Evolutionary conservation across 768 basidiomycete genomes (phyloP).

Genomic region (Lentinula lateritia): DNA sequence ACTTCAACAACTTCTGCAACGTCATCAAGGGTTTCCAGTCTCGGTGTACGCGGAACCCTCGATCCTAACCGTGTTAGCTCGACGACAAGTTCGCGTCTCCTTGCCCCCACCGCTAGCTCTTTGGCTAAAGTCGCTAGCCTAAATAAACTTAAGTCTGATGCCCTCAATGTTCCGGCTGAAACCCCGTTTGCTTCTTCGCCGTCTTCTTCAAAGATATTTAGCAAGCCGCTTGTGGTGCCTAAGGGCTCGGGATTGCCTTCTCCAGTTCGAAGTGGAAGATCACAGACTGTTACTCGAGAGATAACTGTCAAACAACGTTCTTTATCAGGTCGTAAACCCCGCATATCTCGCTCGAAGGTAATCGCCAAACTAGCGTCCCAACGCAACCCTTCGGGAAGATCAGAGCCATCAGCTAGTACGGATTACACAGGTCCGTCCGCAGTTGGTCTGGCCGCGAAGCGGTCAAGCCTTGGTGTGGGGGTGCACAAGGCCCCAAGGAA

Average conservation of each 20-base stretch:
- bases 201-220: slow-evolving; percentile 40
- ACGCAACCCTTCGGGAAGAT: slow-evolving; percentile 39
- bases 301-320: slow-evolving; percentile 18
- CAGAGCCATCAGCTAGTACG: not conserved
- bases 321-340: slow-evolving; percentile 53
- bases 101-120: slow-evolving; percentile 76
- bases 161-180: not conserved
- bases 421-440: slow-evolving; percentile 11
- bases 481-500: slow-evolving; percentile 27
- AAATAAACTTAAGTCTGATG: not conserved
- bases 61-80: slow-evolving; percentile 19
- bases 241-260: slow-evolving; percentile 28
- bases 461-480: slow-evolving; percentile 50
- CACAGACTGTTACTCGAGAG: not conserved
- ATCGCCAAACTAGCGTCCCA: slow-evolving; percentile 74
- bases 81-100: slow-evolving; percentile 49
- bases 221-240: slow-evolving; percentile 39
- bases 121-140: slow-evolving; percentile 47
- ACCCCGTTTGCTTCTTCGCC: not conserved
- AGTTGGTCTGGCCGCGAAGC: slow-evolving; percentile 18
- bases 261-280: slow-evolving; percentile 20
- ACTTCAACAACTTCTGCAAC: slow-evolving; percentile 6
- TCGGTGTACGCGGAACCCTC: slow-evolving; percentile 16
- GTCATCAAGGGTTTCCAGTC: slow-evolving; percentile 33
- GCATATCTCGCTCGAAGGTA: slow-evolving; percentile 78